These are phyloP conservation scores for Massospora cicadina DNA, from an alignment of 371 early-diverging fungal genomes.

Conservation along the genomic window DNA sequence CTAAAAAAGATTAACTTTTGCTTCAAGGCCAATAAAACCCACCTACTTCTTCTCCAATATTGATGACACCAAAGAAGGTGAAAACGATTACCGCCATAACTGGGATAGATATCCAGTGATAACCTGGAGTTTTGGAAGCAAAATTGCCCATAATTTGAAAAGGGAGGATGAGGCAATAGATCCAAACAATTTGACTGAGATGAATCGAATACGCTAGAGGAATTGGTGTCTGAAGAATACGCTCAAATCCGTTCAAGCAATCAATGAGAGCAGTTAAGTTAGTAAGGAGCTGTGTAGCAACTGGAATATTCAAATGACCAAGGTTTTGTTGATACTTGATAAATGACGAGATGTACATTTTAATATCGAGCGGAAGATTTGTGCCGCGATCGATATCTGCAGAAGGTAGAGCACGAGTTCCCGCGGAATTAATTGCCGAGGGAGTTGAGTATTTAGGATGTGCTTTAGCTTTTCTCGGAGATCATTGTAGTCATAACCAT, in stretches of 20 bases:
- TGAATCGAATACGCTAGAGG: constrained; percentile 69
- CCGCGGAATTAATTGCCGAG: constrained; percentile 6
- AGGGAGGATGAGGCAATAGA: constrained; percentile 48
- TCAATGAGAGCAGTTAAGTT: constrained; percentile 20
- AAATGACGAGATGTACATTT: constrained; percentile 23
- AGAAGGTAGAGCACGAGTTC: constrained; percentile 10
- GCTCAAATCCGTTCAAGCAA: constrained; percentile 39
- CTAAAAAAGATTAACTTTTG: constrained; percentile 14
- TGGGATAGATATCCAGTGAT: constrained; percentile 24
- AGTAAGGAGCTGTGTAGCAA: constrained; percentile 18
- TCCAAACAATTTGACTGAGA: constrained; percentile 43
- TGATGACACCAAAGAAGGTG: constrained; percentile 48
- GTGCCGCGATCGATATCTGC: constrained; percentile 18
- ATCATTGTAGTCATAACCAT: constrained; percentile 23
- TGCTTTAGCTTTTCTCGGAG: constrained; percentile 9
- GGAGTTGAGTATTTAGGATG: constrained; percentile 10
- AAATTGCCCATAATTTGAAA: constrained; percentile 32
- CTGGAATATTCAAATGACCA: constrained; percentile 16
- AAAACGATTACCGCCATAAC: constrained; percentile 39
- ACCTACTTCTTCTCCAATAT: constrained; percentile 51
- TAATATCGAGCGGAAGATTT: constrained; percentile 26
- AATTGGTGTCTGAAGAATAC: constrained; percentile 61
- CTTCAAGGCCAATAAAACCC: constrained; percentile 43
- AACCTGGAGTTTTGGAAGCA: constrained; percentile 10
- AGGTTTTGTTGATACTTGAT: constrained; percentile 17